Percentiles rank a stretch among this genome's conserved stretches.
Conservation (phyloP, 176 grass and related monocot genomes). For the Thalia dealbata region DNA sequence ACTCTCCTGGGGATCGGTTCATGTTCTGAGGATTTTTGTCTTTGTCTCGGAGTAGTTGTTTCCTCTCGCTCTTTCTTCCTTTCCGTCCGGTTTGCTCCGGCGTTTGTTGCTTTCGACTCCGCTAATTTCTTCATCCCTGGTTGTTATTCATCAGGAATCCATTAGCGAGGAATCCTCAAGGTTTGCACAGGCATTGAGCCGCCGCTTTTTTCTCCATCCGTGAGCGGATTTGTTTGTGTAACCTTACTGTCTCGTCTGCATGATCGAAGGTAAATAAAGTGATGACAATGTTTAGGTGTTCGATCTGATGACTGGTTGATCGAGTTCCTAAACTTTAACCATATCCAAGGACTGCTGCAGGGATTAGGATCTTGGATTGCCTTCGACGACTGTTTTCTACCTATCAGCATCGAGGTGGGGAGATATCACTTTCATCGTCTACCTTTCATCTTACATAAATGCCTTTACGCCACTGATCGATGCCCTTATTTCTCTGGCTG, state of each 20-base stretch:
- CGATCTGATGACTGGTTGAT: not conserved
- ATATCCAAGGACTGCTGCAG: not conserved
- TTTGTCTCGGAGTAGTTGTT: not conserved
- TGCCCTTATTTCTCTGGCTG: conserved; percentile 5
- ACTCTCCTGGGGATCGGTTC: not conserved
- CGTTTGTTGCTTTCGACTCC: not conserved
- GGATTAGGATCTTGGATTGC: not conserved
- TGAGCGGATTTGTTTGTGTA: not conserved
- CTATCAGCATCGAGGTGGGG: not conserved
- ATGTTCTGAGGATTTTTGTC: not conserved
- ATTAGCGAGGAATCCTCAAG: not conserved
- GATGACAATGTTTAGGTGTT: not conserved
- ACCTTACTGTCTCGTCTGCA: not conserved
- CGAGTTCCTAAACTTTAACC: not conserved
- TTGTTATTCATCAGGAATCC: not conserved
- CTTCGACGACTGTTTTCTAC: not conserved
- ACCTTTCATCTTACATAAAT: not conserved
- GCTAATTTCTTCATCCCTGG: not conserved
- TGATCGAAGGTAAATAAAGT: not conserved
- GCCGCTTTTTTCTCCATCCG: not conserved
- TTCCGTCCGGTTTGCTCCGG: too few relatives aligned
- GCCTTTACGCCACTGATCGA: not conserved
- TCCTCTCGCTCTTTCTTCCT: too few relatives aligned
- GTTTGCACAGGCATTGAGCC: not conserved
- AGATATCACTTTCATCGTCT: not conserved